These are phyloP conservation scores for Dictyostelium firmibasis DNA, from an alignment of 78 protist species.

Conservation along the genomic window DNA sequence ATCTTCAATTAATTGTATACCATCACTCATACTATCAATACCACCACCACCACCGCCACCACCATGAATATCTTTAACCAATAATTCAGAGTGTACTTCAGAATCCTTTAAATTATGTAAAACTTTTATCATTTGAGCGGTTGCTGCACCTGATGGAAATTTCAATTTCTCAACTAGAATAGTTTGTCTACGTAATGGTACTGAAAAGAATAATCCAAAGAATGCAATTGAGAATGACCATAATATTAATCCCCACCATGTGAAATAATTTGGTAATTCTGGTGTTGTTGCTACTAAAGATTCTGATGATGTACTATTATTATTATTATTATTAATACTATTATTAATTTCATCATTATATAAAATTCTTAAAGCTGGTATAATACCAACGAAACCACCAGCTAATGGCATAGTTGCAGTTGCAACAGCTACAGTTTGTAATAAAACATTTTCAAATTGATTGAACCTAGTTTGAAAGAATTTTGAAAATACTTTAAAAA, in stretches of 20 bases:
- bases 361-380: constrained; percentile 75
- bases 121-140: constrained; percentile 86
- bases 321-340: background rate
- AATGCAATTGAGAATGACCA: constrained; percentile 86
- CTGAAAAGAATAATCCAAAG: constrained; percentile 92
- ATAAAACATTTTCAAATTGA: constrained; percentile 78
- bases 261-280: constrained; percentile 20
- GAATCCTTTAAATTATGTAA: constrained; percentile 42
- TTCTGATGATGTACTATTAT: background rate
- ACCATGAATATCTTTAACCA: background rate
- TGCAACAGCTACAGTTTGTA: constrained; percentile 84
- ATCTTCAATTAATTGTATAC: background rate
- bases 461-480: constrained; percentile 16
- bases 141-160: constrained; percentile 93
- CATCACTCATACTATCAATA: background rate
- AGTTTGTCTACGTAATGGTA: constrained; percentile 88
- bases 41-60: background rate
- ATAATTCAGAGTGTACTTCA: constrained; percentile 39
- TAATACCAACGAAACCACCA: constrained; percentile 84
- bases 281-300: background rate
- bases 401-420: constrained; percentile 90
- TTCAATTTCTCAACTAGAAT: constrained; percentile 88
- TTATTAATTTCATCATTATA: constrained; percentile 4
- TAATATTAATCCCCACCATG: constrained; percentile 59
- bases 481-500: constrained; percentile 40